A percentile compares a stretch with the other conserved stretches of the same genome.
Evolutionary conservation across 495 filamentous ascomycete species (phyloP).

Genomic region (Xylaria longipes): DNA sequence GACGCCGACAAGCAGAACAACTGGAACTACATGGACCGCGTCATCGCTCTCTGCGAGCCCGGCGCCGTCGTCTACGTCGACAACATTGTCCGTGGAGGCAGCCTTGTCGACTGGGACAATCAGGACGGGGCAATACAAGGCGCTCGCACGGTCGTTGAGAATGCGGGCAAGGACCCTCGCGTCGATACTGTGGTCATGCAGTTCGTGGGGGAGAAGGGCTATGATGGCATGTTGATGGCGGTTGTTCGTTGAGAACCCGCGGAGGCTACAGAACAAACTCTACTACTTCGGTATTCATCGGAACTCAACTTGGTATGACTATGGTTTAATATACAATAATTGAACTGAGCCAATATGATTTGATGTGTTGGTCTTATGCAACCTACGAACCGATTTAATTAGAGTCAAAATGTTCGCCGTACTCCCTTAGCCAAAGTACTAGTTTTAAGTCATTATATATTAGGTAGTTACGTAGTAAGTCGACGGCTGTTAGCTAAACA

Average conservation of each 20-base stretch:
- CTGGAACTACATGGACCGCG: conserved; percentile 20
- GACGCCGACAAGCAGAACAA: conserved; percentile 23
- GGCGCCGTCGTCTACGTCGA: conserved; percentile 25
- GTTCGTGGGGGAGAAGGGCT: conserved; percentile 58
- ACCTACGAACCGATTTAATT: background rate
- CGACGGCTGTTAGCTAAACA: background rate
- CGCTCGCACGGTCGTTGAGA: conserved; percentile 48
- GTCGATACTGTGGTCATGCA: conserved; percentile 58
- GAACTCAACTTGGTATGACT: background rate
- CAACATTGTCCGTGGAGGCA: conserved; percentile 22
- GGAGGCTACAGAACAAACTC: background rate
- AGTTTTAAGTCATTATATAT: background rate
- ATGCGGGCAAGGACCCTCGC: conserved; percentile 50
- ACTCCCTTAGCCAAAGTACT: background rate
- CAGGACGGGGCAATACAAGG: conserved; percentile 22
- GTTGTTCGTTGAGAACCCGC: conserved; percentile 11
- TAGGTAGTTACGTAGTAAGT: background rate
- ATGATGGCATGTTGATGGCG: conserved; percentile 52
- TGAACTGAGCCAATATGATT: no score
- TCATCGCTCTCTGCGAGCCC: conserved; percentile 17
- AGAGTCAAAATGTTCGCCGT: background rate
- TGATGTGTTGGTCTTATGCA: background rate
- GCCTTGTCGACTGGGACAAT: conserved; percentile 27
- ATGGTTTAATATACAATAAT: background rate
- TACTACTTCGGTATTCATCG: background rate